Evolutionary conservation across 2,329 filamentous ascomycete species (phyloP).

Genomic region (Aspergillus felis): DNA sequence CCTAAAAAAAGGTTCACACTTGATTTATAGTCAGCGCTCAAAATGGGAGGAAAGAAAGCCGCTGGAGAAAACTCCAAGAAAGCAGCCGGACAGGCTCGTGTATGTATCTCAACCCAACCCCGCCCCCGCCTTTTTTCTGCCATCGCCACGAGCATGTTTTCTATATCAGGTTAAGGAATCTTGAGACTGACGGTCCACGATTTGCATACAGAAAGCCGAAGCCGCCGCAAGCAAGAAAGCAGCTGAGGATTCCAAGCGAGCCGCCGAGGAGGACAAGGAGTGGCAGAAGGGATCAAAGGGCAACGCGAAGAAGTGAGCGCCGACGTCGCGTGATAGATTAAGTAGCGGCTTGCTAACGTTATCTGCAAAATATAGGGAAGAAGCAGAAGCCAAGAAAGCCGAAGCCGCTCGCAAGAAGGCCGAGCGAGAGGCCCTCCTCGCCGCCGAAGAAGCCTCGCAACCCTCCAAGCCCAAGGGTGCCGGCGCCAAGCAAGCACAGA

Average conservation of each 20-base stretch:
- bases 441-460: slow-evolving; percentile 73
- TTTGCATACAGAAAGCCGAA: slow-evolving; percentile 69
- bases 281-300: slow-evolving; percentile 87
- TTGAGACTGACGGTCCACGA: slow-evolving; percentile 10
- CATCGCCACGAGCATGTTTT: slow-evolving; percentile 8
- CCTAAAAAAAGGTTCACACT: background rate
- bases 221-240: slow-evolving; percentile 77
- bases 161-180: background rate
- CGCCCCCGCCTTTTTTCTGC: slow-evolving; percentile 22
- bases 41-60: slow-evolving; percentile 68
- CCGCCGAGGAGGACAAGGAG: slow-evolving; percentile 65
- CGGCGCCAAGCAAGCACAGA: slow-evolving; percentile 49
- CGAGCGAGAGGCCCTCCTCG: slow-evolving; percentile 77
- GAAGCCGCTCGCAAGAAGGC: slow-evolving; percentile 85
- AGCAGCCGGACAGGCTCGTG: slow-evolving; percentile 71
- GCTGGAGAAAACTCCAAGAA: slow-evolving; percentile 79
- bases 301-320: slow-evolving; percentile 74
- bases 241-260: slow-evolving; percentile 61
- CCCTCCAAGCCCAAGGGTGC: slow-evolving; percentile 57
- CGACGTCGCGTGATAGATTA: background rate
- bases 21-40: slow-evolving; percentile 10
- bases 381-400: slow-evolving; percentile 77
- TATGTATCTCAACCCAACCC: slow-evolving; percentile 27
- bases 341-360: background rate
- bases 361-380: slow-evolving; percentile 58